Conservation (phyloP, 2,329 filamentous ascomycete species). For the Cercospora canescens region DNA sequence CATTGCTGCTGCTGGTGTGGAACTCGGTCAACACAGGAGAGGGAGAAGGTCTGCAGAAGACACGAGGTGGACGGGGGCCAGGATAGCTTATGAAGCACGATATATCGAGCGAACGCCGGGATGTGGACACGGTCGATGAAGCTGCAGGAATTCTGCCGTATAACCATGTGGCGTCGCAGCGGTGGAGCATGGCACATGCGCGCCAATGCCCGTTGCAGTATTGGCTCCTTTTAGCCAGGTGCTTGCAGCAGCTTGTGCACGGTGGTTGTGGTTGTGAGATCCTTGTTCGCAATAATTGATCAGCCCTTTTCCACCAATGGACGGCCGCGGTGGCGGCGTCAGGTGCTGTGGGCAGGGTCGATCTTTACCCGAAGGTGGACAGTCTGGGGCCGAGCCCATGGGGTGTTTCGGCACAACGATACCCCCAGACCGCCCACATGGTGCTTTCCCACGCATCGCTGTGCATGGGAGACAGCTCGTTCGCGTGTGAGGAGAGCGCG, state of each 20-base stretch:
- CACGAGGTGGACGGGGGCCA: not conserved
- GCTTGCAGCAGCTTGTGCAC: not conserved
- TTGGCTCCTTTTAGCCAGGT: not conserved
- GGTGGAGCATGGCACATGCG: constrained; percentile 1
- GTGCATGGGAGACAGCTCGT: not conserved
- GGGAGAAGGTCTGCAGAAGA: not conserved
- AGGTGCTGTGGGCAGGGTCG: not conserved
- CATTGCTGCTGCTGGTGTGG: not conserved
- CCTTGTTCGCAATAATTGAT: constrained; percentile 2
- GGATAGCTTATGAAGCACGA: not conserved
- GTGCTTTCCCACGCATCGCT: not conserved
- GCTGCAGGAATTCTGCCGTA: constrained; percentile 2
- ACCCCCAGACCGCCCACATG: not conserved
- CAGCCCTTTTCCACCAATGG: constrained; percentile 1
- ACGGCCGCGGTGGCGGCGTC: not conserved
- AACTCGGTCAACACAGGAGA: not conserved
- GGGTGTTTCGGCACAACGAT: not conserved
- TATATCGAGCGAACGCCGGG: not conserved
- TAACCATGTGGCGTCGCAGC: constrained; percentile 1
- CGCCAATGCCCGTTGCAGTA: not conserved
- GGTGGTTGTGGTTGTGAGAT: not conserved
- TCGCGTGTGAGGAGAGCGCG: not conserved
- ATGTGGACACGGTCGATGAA: not conserved
- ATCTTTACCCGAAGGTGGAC: not conserved
- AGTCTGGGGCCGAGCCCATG: constrained; percentile 3